phyloP scores from a whole-genome alignment of 768 basidiomycete genomes.

The Coprinopsis strossmayeri region DNA sequence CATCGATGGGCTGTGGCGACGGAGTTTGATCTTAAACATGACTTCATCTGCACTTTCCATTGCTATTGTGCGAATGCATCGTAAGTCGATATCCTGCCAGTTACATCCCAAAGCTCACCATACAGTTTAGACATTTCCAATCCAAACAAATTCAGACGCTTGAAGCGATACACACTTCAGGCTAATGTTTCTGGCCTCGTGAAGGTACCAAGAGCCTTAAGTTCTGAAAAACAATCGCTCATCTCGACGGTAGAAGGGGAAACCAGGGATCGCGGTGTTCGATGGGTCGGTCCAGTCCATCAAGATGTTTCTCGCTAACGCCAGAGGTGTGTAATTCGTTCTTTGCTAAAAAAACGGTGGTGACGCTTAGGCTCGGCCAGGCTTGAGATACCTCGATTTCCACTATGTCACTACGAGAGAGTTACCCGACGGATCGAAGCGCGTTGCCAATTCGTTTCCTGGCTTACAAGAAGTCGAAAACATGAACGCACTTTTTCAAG shows the following conservation, averaged over 20 bases:
- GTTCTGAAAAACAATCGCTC: not conserved
- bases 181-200: constrained; percentile 33
- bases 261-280: constrained; percentile 37
- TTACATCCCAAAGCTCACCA: not conserved
- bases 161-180: constrained; percentile 31
- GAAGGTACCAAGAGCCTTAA: constrained; percentile 21
- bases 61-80: constrained; percentile 38
- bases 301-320: constrained; percentile 30
- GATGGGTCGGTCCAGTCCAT: constrained; percentile 29
- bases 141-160: constrained; percentile 33
- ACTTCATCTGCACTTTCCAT: constrained; percentile 17
- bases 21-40: not conserved
- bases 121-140: constrained; percentile 28
- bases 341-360: not conserved
- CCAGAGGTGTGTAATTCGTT: constrained; percentile 22
- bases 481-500: constrained; percentile 25
- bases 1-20: too few relatives aligned
- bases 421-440: constrained; percentile 13
- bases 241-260: constrained; percentile 26
- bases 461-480: constrained; percentile 32
- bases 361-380: constrained; percentile 14
- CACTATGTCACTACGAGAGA: constrained; percentile 33
- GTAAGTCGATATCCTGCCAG: too few relatives aligned
- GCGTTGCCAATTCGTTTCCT: constrained; percentile 19
- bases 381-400: constrained; percentile 37